Evolutionary conservation across 345 rosid species (phyloP).

Genomic region (Isatis tinctoria): DNA sequence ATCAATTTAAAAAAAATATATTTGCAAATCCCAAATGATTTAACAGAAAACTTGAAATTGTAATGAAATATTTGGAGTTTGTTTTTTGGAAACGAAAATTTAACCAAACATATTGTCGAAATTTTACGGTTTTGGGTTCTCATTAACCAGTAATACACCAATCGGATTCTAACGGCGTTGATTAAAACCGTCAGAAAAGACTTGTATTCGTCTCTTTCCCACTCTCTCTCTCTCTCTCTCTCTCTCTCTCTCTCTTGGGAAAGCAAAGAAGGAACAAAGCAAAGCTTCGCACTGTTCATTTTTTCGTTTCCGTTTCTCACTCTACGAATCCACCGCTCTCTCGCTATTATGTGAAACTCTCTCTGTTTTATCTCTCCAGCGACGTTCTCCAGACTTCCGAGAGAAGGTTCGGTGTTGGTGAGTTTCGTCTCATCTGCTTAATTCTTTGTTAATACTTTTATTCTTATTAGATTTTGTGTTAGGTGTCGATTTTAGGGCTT

Average conservation of each 20-base stretch:
- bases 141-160: background rate
- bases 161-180: slow-evolving; percentile 42
- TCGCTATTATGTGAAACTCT: background rate
- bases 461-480: too few species aligned
- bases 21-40: background rate
- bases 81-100: background rate
- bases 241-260: too few species aligned
- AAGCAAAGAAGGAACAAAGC: slow-evolving; percentile 17
- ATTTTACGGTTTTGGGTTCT: background rate
- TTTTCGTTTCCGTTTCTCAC: background rate
- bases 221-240: slow-evolving; percentile 22
- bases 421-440: background rate
- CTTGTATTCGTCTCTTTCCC: slow-evolving; percentile 31
- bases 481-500: slow-evolving; percentile 5
- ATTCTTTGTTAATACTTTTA: background rate
- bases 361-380: slow-evolving; percentile 1
- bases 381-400: background rate
- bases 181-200: slow-evolving; percentile 46
- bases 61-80: background rate
- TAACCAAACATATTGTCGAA: background rate
- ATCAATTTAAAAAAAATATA: too few species aligned
- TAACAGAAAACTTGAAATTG: background rate
- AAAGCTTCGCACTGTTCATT: slow-evolving; percentile 7
- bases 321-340: slow-evolving; percentile 9
- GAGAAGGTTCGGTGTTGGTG: slow-evolving; percentile 16